Conservation (phyloP, 2,329 filamentous ascomycete genomes). For the Hirsutella rhossiliensis region DNA sequence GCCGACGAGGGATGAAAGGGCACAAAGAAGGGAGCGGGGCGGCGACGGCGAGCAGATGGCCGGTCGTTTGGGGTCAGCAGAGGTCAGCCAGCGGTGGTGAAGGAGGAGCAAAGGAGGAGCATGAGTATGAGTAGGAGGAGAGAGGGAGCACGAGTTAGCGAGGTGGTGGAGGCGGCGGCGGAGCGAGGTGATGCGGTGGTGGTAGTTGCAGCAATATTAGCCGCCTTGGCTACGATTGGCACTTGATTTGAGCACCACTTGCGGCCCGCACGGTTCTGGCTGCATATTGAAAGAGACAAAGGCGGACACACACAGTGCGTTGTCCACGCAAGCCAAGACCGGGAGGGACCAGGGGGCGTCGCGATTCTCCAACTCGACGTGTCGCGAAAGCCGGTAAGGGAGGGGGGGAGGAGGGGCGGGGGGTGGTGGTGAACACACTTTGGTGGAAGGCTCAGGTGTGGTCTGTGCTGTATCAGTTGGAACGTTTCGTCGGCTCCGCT, state of each 20-base stretch:
- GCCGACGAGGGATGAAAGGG: too few species aligned
- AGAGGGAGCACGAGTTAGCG: too few species aligned
- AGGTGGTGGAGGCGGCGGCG: not conserved
- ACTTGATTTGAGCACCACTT: not conserved
- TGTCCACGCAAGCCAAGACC: not conserved
- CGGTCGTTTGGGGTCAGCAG: too few species aligned
- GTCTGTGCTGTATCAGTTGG: not conserved
- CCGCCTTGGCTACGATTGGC: not conserved
- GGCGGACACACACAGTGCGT: not conserved
- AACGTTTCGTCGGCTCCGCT: not conserved
- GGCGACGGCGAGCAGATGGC: not conserved
- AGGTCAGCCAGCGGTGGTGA: not conserved
- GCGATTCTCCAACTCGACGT: not conserved
- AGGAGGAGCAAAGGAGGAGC: not conserved
- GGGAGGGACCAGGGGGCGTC: conserved; percentile 1
- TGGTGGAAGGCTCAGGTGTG: not conserved
- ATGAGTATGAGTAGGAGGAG: not conserved
- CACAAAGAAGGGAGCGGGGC: not conserved
- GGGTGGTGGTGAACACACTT: not conserved
- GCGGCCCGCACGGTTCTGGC: too few species aligned
- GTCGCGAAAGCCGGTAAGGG: not conserved
- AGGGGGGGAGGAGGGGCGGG: too few species aligned
- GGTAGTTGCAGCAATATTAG: not conserved
- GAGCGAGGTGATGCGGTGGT: not conserved
- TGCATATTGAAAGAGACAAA: too few species aligned